Conservation (phyloP, 495 filamentous ascomycete species). For the Lasiosphaeris hirsuta region DNA sequence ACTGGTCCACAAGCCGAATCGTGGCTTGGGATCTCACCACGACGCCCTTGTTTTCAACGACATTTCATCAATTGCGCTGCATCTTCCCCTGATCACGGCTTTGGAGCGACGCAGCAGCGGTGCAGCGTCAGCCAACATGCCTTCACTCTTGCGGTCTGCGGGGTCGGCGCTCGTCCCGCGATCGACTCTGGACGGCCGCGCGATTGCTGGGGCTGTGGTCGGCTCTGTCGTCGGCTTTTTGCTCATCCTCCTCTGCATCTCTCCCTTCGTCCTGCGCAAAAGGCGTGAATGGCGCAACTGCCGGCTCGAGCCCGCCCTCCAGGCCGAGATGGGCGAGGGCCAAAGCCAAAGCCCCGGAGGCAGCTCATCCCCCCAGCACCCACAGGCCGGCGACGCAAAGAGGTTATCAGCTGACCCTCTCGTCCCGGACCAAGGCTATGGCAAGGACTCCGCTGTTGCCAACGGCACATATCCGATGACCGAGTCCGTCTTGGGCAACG, state of each 20-base stretch:
- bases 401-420: constrained; percentile 20
- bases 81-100: not conserved
- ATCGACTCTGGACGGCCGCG: constrained; percentile 27
- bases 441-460: constrained; percentile 7
- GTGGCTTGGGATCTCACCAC: constrained; percentile 1
- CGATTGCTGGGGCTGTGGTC: constrained; percentile 37
- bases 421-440: constrained; percentile 3
- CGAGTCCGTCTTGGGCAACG: constrained; percentile 12
- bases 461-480: constrained; percentile 7
- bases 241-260: constrained; percentile 31
- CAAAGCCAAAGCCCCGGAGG: constrained; percentile 34
- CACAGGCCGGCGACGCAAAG: constrained; percentile 20
- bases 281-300: constrained; percentile 22
- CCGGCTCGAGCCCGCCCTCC: constrained; percentile 20
- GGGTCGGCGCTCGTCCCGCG: constrained; percentile 29
- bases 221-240: constrained; percentile 31
- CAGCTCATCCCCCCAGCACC: constrained; percentile 23
- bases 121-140: constrained; percentile 1
- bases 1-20: not conserved
- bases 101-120: not conserved
- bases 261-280: constrained; percentile 34
- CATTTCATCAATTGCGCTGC: constrained; percentile 7
- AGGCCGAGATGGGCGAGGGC: constrained; percentile 29
- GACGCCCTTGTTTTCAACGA: constrained; percentile 5
- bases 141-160: constrained; percentile 9